Evolutionary conservation across 495 filamentous ascomycete species (phyloP), one percentile per base, ranked within the genome.

Genomic region (Choiromyces venosus): DNA sequence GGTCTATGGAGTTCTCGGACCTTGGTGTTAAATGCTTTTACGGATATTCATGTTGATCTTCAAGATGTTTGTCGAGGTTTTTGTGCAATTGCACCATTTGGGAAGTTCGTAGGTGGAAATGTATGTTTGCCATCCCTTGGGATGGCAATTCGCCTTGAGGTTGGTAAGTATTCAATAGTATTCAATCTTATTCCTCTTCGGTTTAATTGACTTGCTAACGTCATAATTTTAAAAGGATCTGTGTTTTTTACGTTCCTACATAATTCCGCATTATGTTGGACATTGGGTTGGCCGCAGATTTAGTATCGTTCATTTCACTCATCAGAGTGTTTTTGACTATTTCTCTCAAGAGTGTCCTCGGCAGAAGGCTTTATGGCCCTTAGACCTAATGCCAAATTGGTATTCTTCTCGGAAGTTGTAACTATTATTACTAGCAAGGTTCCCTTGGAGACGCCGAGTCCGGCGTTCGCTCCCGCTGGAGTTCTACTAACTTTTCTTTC

Each of bases 301-400:
- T 33, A 73, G 71, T 25, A 36, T 73, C 5, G 25, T 73, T n/a
- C 66, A 73, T 37, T 73, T 73, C n/a, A 73, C 66, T 10, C 71
- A 73, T 21, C 71, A 73, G 38, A 21, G 25, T 0, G 69, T 35
- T 4, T 73, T 73, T 18, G 71, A 73, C 14, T 73, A 65, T 25
- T 69, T 40, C 21, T 33, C 44, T 0, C 46, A 73, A 37, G 25
- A 73, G 46, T 38, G 12, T 42, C 16, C 40, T 42, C 40, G 14
- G 33, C 35, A 40, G 37, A 29, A 25, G 33, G 9, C 19, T 19
- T 40, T 39, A 42, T 40, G 42, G n/a, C 4, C 33, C 6, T 68
- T 25, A 39, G 36, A 68, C 4, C 14, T n/a, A 39, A 68, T 68
- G 12, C 66, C 66, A 12, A 40, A 29, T 25, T 68, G 35, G 66